Evolutionary conservation across 257 asterid species (phyloP), one percentile per base, ranked within the genome.

Genomic region (Fraxinus quadrangulata): DNA sequence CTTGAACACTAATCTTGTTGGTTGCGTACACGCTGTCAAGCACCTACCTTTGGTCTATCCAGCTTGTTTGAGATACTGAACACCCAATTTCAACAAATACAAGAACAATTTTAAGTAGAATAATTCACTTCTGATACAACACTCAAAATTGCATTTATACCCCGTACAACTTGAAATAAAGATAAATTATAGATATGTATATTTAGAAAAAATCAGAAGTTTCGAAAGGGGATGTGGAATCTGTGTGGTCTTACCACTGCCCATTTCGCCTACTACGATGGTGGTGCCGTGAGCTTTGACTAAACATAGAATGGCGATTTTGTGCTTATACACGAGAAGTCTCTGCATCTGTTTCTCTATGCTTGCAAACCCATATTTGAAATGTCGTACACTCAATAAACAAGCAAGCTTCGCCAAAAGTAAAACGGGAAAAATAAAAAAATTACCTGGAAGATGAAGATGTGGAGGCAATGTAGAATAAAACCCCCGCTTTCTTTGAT

Each of bases 1-100:
- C 98, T 97, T 95, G 99, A 75, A 95, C 98, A 98, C 99, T 88
- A 95, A 85, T 67, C 99, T 95, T 81, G 98, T 88, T 0, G 98
- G 99, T 79, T 95, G 98, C 1, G 99, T 95, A 79, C 97, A 93
- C 0, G 97, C 98, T 69, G 93, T 91, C 86, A 95, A 75, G 45
- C 93, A 95, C 21, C 99, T 97, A 80, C 90, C 94, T 75, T 93
- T 96, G 12, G 96, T 96, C 99, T 98, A 93, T 40, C 98, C 99
- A 54, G 92, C 96, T 86, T 91, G 97, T 81, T 93, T 92, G 87
- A 95, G 79, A 76, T 83, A 93, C 99, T 95, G 83, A 45, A 28
- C n/a, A 42, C 67, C 59, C 84, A 80, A 26, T 26, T 26, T 26
- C 30, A 26, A 26, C 30, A 26, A 26, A 26, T 26, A 26, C 30